Base-by-base conservation (phyloP, 306 rosid genomes). In the Coriaria nepalensis region DNA sequence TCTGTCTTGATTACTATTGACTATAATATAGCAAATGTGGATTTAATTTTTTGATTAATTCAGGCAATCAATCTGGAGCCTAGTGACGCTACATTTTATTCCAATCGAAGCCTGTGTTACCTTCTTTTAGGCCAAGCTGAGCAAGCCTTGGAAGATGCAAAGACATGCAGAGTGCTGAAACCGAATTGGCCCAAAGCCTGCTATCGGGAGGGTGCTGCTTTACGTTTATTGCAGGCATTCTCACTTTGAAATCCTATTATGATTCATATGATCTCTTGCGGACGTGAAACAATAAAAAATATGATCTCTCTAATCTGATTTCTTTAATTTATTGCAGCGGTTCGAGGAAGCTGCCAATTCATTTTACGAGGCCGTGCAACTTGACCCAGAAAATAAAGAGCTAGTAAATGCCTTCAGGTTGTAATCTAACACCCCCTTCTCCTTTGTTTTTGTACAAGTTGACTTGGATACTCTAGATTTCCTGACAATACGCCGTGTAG, bases 181-280 rank as follows among this genome's bases (percentile, higher is more conserved):
- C 94, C 98, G 10, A 85, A 85, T 64, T 90, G 98, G 98, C 63
- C 87, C 12, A 90, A 90, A 73, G 94, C 93, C 69, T 85, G 98
- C 72, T 90, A 79, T 44, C 80, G 96, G 10, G 98, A 82, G 81
- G 98, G 96, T 29, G 96, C 96, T 42, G 98, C 96, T 36, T 73
- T 85, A 60, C 82, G 93, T 20, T 63, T 81, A 40, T 68, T 90
- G 69, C 92, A 79, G 98, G 98, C 76, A 71, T 44, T 85, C 57
- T 39, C 13, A 49, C 37, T 40, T 32, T 13, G 53, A 64, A 43
- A 15, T 50, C 33, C 11, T 29, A 49, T 60, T 43, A 11, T 38
- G 6, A 8, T 8, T 49, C 29, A 43, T 49, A 40, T 8, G 20
- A 2, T 33, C 2, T 36, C 34, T 57, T 33, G n/a, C n/a, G n/a